A percentile compares a stretch with the other conserved stretches of the same genome.
Conservation (phyloP, 805 yeast genomes). For the Suhomyces sp. region DNA sequence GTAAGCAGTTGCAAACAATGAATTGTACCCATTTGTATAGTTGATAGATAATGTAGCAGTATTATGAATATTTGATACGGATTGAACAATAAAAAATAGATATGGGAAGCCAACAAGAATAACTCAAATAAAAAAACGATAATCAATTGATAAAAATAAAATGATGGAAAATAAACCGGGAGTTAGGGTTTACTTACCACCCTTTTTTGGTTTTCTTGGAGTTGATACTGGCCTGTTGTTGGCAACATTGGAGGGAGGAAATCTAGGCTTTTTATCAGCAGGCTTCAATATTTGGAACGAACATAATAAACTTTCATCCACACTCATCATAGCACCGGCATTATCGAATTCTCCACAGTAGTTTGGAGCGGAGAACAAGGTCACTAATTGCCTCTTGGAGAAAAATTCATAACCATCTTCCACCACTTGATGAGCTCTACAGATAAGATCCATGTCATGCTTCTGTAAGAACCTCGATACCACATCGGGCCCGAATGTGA, state of each 20-base stretch:
- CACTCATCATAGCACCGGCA: slow-evolving; percentile 99
- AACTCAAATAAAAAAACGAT: not conserved
- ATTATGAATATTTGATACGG: not conserved
- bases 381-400: slow-evolving; percentile 91
- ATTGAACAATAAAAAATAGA: not conserved
- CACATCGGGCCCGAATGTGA: slow-evolving; percentile 99
- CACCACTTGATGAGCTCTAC: slow-evolving; percentile 98
- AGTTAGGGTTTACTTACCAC: slow-evolving; percentile 35
- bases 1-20: not conserved
- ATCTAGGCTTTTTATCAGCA: slow-evolving; percentile 89
- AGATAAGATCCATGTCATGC: slow-evolving; percentile 96
- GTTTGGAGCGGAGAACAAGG: slow-evolving; percentile 95
- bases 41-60: slow-evolving; percentile 1
- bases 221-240: slow-evolving; percentile 54
- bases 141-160: not conserved
- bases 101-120: not conserved
- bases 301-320: slow-evolving; percentile 92
- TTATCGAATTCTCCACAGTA: slow-evolving; percentile 99
- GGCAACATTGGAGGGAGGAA: slow-evolving; percentile 43
- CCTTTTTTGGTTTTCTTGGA: slow-evolving; percentile 56
- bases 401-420: slow-evolving; percentile 99
- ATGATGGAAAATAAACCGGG: not conserved
- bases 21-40: not conserved
- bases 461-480: slow-evolving; percentile 93
- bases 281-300: slow-evolving; percentile 97